A percentile compares a stretch with the other conserved stretches of the same genome.
These are phyloP conservation scores for Lodderomyces oxycetoniae DNA, from an alignment of 1,139 yeast genomes.

Conservation along the genomic window DNA sequence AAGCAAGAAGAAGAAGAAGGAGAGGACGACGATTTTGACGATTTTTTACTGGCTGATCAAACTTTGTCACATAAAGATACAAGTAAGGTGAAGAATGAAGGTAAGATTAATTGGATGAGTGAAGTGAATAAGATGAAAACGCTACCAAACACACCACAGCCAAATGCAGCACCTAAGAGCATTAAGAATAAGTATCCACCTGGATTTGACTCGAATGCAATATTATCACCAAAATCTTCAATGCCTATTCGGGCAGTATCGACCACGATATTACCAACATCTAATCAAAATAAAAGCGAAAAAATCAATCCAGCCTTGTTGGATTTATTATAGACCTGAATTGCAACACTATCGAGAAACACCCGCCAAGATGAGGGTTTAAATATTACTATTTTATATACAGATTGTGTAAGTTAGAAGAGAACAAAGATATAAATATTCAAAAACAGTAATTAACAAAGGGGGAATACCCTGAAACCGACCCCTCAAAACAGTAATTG, in stretches of 20 bases:
- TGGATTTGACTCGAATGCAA: constrained; percentile 23
- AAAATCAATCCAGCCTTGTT: constrained; percentile 10
- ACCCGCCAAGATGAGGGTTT: no score
- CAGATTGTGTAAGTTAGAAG: no score
- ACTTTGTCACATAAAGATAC: constrained; percentile 4
- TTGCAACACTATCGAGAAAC: not conserved
- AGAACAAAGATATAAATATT: no score
- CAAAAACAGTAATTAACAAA: no score
- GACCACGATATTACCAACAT: constrained; percentile 3
- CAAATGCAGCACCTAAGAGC: not conserved
- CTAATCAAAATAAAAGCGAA: constrained; percentile 3
- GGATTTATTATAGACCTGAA: constrained; percentile 11
- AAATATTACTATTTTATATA: no score
- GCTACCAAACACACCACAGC: constrained; percentile 10
- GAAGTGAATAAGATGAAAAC: constrained; percentile 16
- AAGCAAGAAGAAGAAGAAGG: constrained; percentile 3
- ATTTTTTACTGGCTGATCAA: constrained; percentile 25
- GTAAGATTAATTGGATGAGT: constrained; percentile 20
- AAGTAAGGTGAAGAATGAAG: not conserved
- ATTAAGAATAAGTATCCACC: constrained; percentile 21
- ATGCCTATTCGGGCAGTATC: constrained; percentile 1
- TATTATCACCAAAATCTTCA: constrained; percentile 17
- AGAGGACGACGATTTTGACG: constrained; percentile 29
- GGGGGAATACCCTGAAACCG: no score
- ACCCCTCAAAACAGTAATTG: no score